A percentile compares a stretch with the other conserved stretches of the same genome.
Evolutionary conservation across 2,329 filamentous ascomycete species (phyloP).

Genomic region (Paracorniculantispora psalliotae): DNA sequence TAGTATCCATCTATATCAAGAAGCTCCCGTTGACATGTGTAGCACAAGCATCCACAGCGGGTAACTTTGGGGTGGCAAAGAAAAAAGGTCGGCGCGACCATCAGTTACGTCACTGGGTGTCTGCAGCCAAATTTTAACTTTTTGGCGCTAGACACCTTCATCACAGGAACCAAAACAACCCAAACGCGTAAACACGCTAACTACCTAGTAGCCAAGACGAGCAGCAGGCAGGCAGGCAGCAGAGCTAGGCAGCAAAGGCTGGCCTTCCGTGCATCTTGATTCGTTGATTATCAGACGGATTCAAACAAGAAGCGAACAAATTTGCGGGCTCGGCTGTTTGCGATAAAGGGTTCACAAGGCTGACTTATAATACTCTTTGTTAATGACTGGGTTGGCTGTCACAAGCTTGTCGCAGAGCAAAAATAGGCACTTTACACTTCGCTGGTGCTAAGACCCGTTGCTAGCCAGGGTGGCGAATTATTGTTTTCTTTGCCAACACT

Average conservation of each 20-base stretch:
- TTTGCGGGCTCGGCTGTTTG: too few relatives aligned
- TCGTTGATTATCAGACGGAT: background rate
- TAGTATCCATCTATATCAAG: too few relatives aligned
- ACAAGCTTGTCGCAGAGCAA: background rate
- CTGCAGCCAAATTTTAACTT: too few relatives aligned
- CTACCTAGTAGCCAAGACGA: too few relatives aligned
- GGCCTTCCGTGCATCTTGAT: background rate
- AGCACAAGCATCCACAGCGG: background rate
- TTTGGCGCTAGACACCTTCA: too few relatives aligned
- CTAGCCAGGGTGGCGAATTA: background rate
- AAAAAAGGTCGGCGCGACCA: background rate
- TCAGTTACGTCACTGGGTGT: background rate
- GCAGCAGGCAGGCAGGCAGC: background rate
- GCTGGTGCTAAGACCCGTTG: background rate
- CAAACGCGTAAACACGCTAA: background rate
- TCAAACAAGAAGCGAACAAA: too few relatives aligned
- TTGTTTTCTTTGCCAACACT: background rate
- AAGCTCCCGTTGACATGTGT: too few relatives aligned
- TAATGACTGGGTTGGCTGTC: background rate
- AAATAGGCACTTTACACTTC: background rate
- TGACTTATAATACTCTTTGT: background rate
- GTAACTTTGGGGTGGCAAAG: background rate
- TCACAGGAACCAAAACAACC: background rate
- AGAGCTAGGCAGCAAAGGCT: background rate
- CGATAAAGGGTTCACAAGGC: background rate